A percentile compares a stretch with the other conserved stretches of the same genome.
phyloP scores from a whole-genome alignment of 192 early-diverging fungal genomes.

The Thamnidium elegans region DNA sequence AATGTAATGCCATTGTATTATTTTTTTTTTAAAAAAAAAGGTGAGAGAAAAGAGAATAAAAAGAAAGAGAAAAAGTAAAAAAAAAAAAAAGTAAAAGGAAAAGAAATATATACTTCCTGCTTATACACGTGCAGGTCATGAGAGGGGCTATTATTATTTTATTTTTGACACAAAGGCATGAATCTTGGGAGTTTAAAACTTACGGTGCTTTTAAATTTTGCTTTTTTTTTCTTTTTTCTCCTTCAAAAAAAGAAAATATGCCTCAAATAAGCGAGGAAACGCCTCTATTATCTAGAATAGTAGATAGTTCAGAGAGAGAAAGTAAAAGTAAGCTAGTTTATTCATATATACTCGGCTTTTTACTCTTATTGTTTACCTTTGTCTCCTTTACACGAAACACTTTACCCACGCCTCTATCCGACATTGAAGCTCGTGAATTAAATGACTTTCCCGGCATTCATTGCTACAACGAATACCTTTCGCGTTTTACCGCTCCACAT shows the following conservation, averaged over 20 bases:
- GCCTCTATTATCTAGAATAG: conserved; percentile 14
- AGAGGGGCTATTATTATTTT: too few species aligned
- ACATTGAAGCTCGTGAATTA: conserved; percentile 13
- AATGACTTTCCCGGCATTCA: conserved; percentile 36
- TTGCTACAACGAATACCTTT: conserved; percentile 31
- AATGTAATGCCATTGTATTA: not conserved
- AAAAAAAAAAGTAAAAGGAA: not conserved
- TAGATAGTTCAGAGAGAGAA: not conserved
- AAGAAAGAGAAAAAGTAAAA: not conserved
- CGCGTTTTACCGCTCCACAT: conserved; percentile 29
- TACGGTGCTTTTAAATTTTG: too few species aligned
- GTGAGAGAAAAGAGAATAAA: not conserved
- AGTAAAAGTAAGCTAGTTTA: not conserved
- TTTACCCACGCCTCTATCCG: conserved; percentile 21
- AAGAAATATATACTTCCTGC: not conserved
- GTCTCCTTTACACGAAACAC: conserved; percentile 3
- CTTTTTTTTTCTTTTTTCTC: not conserved
- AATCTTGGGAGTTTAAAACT: too few species aligned
- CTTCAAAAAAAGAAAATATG: not conserved
- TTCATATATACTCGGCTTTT: conserved; percentile 9
- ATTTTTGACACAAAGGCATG: too few species aligned
- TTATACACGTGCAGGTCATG: too few species aligned
- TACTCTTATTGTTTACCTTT: conserved; percentile 9
- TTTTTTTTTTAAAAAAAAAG: not conserved
- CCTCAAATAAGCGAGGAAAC: conserved; percentile 13